phyloP scores from a whole-genome alignment of 352 stramenopile species.

The Pythium pyrilobum region DNA sequence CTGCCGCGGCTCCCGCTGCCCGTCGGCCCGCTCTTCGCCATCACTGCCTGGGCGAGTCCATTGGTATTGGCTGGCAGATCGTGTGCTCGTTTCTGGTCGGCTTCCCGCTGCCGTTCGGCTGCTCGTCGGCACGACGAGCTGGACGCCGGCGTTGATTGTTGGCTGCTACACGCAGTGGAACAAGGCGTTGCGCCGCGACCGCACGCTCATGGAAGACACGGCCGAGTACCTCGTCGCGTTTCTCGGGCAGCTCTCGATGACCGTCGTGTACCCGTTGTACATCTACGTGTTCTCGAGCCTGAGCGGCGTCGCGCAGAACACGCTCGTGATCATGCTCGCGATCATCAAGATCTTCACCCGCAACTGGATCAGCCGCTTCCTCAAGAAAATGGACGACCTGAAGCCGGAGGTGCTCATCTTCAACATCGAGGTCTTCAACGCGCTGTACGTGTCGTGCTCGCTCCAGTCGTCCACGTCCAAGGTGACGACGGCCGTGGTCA shows the following conservation, averaged over 20 bases:
- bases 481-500: constrained; percentile 18
- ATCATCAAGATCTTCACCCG: constrained; percentile 36
- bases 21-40: constrained; percentile 1
- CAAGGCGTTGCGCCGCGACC: constrained; percentile 13
- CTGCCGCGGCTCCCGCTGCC: constrained; percentile 10
- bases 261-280: constrained; percentile 38
- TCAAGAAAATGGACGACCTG: constrained; percentile 23
- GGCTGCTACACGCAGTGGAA: constrained; percentile 25
- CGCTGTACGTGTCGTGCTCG: constrained; percentile 28
- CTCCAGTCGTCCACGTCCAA: constrained; percentile 26
- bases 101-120: constrained; percentile 37
- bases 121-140: constrained; percentile 18
- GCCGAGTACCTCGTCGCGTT: constrained; percentile 21
- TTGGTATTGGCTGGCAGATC: constrained; percentile 20
- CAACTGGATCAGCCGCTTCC: constrained; percentile 26
- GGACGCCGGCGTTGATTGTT: constrained; percentile 15
- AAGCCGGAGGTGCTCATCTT: constrained; percentile 43
- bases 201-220: constrained; percentile 10
- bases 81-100: constrained; percentile 23
- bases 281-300: constrained; percentile 27
- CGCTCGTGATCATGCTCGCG: constrained; percentile 30
- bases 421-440: constrained; percentile 46
- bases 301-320: constrained; percentile 8
- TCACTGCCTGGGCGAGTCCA: constrained; percentile 19
- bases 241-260: constrained; percentile 27